Conservation (phyloP, 805 yeast species). For the Candida easanensis region DNA sequence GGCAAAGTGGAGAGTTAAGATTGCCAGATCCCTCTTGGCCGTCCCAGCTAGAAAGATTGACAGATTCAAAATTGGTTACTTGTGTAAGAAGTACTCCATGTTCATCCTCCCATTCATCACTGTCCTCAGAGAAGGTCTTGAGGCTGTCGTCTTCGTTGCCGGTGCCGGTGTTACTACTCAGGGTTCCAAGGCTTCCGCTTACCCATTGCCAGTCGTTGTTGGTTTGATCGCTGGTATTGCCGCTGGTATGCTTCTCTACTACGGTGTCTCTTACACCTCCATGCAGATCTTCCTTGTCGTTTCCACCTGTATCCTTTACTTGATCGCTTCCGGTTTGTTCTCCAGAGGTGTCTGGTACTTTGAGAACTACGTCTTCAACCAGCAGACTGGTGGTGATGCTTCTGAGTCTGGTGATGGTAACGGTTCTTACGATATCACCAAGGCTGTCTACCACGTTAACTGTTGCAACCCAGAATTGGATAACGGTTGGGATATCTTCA, state of each 20-base stretch:
- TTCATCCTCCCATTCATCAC: conserved; percentile 88
- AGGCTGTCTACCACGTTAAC: conserved; percentile 92
- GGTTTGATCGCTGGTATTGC: conserved; percentile 78
- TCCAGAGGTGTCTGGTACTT: conserved; percentile 93
- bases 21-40: conserved; percentile 77
- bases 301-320: conserved; percentile 85
- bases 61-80: conserved; percentile 51
- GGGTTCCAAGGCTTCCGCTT: conserved; percentile 59
- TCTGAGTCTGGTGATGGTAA: conserved; percentile 92
- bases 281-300: conserved; percentile 82
- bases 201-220: conserved; percentile 89
- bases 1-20: conserved; percentile 94
- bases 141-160: conserved; percentile 93
- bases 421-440: conserved; percentile 83
- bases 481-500: conserved; percentile 97
- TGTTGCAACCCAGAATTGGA: conserved; percentile 93
- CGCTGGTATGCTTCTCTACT: conserved; percentile 72
- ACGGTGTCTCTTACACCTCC: conserved; percentile 79
- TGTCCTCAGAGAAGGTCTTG: conserved; percentile 93
- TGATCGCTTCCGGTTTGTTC: conserved; percentile 89
- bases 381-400: conserved; percentile 88
- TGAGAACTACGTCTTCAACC: conserved; percentile 63
- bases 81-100: conserved; percentile 77
- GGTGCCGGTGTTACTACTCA: conserved; percentile 79
- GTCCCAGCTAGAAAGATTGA: conserved; percentile 48